Evolutionary conservation across 2,329 filamentous ascomycete species (phyloP).

Genomic region (Diaporthe destruens): DNA sequence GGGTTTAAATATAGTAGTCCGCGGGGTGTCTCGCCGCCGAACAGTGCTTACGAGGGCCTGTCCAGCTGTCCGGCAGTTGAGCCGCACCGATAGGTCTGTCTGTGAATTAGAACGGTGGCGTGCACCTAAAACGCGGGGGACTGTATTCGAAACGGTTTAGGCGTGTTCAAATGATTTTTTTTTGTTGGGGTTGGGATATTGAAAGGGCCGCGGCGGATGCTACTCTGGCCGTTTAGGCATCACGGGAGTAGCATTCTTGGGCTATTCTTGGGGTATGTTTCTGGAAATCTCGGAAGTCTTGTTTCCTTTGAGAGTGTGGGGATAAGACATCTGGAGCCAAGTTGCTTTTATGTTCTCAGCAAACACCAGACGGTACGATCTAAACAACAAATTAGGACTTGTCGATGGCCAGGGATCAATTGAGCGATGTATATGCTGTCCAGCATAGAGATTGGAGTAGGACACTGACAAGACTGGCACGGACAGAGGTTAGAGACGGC

Average conservation of each 20-base stretch:
- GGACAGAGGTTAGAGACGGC: not conserved
- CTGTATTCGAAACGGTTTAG: not conserved
- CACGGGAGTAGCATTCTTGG: not conserved
- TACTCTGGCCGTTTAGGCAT: not conserved
- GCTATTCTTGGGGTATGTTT: not conserved
- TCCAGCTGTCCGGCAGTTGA: not conserved
- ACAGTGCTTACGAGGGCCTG: not conserved
- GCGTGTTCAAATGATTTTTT: not conserved
- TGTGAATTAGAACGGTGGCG: not conserved
- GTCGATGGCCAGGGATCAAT: not conserved
- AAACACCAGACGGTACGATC: not conserved
- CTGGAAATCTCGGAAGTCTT: not conserved
- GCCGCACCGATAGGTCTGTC: conserved; percentile 14
- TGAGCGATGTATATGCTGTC: not conserved
- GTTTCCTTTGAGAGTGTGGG: not conserved
- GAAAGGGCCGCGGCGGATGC: not conserved
- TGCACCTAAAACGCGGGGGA: conserved; percentile 16
- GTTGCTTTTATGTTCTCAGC: not conserved
- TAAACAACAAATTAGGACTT: not conserved
- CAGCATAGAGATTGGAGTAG: not conserved
- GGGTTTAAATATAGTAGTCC: not conserved
- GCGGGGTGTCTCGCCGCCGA: not conserved
- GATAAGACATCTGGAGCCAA: too few relatives aligned
- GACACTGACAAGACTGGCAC: not conserved
- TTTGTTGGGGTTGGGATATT: not conserved